These are phyloP conservation scores for Bruguiera hainesii DNA, from an alignment of 441 rosid genomes.

Conservation along the genomic window DNA sequence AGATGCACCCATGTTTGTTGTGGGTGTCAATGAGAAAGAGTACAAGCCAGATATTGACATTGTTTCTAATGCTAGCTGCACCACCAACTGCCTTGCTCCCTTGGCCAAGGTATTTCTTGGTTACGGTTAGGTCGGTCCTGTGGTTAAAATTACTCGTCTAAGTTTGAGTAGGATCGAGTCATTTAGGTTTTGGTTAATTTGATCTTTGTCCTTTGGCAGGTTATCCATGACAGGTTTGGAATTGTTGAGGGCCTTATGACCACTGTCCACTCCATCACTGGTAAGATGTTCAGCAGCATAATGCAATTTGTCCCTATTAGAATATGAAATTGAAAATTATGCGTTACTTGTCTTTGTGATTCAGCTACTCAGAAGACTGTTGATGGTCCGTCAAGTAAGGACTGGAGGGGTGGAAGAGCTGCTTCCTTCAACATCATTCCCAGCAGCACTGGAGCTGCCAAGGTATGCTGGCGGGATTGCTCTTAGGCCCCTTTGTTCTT, in stretches of 20 bases:
- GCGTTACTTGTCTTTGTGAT: constrained; percentile 9
- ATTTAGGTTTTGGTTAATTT: not conserved
- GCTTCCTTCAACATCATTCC: constrained; percentile 85
- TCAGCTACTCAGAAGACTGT: constrained; percentile 74
- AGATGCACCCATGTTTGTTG: constrained; percentile 76
- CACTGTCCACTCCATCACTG: constrained; percentile 69
- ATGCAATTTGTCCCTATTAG: not conserved
- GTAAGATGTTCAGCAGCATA: constrained; percentile 15
- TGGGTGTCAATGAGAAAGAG: constrained; percentile 65
- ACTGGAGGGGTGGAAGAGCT: constrained; percentile 90
- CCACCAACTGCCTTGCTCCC: constrained; percentile 61
- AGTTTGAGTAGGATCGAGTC: not conserved
- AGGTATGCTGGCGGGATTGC: constrained; percentile 29
- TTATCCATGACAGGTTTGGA: constrained; percentile 65
- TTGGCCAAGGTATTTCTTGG: constrained; percentile 47
- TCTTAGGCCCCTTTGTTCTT: not conserved
- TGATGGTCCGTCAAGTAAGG: constrained; percentile 76
- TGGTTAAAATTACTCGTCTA: too few species aligned
- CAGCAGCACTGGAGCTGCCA: constrained; percentile 86
- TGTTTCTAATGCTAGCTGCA: constrained; percentile 66
- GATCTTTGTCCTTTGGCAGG: constrained; percentile 23
- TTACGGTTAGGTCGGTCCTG: not conserved
- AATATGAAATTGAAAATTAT: not conserved
- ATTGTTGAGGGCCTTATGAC: constrained; percentile 85
- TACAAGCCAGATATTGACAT: constrained; percentile 56